Percentiles rank a stretch among this genome's conserved stretches.
Conservation (phyloP, 2,329 filamentous ascomycete genomes). For the Chaetomium globosum region DNA sequence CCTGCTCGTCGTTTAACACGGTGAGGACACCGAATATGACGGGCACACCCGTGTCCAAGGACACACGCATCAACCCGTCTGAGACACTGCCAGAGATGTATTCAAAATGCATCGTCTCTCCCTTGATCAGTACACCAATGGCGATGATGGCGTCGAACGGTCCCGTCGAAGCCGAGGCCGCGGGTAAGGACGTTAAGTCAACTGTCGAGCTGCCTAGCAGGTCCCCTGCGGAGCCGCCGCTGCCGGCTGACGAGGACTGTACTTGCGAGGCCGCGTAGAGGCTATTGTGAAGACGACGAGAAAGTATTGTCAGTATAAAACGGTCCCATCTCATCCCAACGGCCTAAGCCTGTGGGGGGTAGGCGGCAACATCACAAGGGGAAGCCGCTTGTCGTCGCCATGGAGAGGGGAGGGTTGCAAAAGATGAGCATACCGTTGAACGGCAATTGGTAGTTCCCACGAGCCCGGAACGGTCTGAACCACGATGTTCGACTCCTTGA, state of each 20-base stretch:
- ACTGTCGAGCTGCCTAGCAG: constrained; percentile 70
- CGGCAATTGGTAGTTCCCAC: constrained; percentile 91
- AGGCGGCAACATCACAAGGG: background rate
- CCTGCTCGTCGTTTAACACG: constrained; percentile 85
- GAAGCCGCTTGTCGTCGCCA: background rate
- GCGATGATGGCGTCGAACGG: constrained; percentile 94
- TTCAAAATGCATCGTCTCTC: constrained; percentile 99
- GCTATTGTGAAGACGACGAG: constrained; percentile 48
- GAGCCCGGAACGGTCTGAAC: constrained; percentile 88
- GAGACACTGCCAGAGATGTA: constrained; percentile 93
- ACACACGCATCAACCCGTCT: constrained; percentile 91
- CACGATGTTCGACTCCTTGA: constrained; percentile 84
- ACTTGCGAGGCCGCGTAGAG: constrained; percentile 85
- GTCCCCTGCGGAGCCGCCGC: constrained; percentile 70
- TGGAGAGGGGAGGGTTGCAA: constrained; percentile 6
- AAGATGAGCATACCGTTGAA: constrained; percentile 66
- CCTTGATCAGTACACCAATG: constrained; percentile 95
- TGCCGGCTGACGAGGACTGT: constrained; percentile 68
- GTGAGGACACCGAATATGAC: constrained; percentile 93
- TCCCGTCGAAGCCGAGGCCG: constrained; percentile 49
- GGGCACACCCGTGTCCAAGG: constrained; percentile 84
- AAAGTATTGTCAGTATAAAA: constrained; percentile 13
- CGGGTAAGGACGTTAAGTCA: constrained; percentile 61
- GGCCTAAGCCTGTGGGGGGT: background rate
- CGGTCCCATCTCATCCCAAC: background rate